A percentile compares a stretch with the other conserved stretches of the same genome.
Conservation (phyloP, 177 flowering plant genomes). For the Telopea speciosissima region DNA sequence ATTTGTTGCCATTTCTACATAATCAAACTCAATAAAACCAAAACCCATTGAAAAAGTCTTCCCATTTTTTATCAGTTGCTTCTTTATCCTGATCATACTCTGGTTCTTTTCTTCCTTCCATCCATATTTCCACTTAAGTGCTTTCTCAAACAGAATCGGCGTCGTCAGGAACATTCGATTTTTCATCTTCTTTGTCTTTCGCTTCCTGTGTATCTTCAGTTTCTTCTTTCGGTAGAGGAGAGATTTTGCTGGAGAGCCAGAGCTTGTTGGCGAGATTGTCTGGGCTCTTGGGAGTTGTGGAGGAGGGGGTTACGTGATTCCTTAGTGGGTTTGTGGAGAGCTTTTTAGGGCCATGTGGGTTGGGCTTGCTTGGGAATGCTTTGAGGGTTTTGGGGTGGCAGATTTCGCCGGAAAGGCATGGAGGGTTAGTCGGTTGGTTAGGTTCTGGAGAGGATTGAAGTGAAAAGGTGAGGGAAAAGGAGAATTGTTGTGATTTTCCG, state of each 20-base stretch:
- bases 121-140: too few species aligned
- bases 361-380: constrained; percentile 9
- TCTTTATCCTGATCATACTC: too few species aligned
- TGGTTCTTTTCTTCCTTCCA: too few species aligned
- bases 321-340: constrained; percentile 33
- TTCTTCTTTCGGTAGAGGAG: constrained; percentile 24
- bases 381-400: constrained; percentile 33
- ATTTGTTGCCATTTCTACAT: too few species aligned
- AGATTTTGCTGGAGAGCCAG: constrained; percentile 68
- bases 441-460: constrained; percentile 10
- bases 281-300: constrained; percentile 13
- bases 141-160: neutral
- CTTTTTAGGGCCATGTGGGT: constrained; percentile 12
- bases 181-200: constrained; percentile 10
- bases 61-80: too few species aligned
- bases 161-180: neutral
- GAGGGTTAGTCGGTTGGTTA: constrained; percentile 13
- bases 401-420: constrained; percentile 15
- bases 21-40: too few species aligned
- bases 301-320: constrained; percentile 23
- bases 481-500: constrained; percentile 11
- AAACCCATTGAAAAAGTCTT: too few species aligned
- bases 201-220: neutral
- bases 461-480: neutral
- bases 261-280: constrained; percentile 44